Evolutionary conservation across 2,329 filamentous ascomycete genomes (phyloP).

Genomic region (Xylariales sp.): DNA sequence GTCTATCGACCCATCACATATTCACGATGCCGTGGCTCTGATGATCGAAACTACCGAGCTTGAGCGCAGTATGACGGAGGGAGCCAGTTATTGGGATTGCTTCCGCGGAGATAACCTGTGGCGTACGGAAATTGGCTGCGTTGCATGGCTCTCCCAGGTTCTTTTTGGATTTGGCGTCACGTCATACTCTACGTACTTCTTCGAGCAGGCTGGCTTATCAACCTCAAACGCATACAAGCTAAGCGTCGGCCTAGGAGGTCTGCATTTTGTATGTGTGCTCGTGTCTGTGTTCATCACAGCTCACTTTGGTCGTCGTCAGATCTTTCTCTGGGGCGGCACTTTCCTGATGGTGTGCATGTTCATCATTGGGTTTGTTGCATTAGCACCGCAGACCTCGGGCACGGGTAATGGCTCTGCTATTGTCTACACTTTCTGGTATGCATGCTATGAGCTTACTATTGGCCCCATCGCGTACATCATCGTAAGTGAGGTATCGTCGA

Average conservation of each 20-base stretch:
- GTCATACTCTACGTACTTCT: constrained; percentile 30
- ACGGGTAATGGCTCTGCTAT: no score
- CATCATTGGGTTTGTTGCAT: no score
- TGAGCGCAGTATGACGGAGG: constrained; percentile 33
- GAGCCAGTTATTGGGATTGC: constrained; percentile 41
- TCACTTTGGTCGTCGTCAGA: constrained; percentile 37
- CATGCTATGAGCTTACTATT: no score
- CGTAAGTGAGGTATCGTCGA: constrained; percentile 42
- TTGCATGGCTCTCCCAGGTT: constrained; percentile 28
- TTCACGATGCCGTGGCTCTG: constrained; percentile 36
- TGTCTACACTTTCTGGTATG: no score
- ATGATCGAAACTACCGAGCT: constrained; percentile 40
- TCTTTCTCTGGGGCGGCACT: constrained; percentile 41
- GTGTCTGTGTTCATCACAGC: constrained; percentile 30
- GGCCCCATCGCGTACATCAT: constrained; percentile 41
- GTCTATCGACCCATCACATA: no score
- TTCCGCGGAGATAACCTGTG: constrained; percentile 40
- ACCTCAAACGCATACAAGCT: constrained; percentile 25
- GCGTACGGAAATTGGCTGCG: constrained; percentile 37
- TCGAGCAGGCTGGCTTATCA: constrained; percentile 28
- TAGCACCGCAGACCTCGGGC: no score
- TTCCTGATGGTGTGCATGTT: no score
- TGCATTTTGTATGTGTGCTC: constrained; percentile 30
- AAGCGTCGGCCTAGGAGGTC: constrained; percentile 33
- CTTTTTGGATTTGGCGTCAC: constrained; percentile 26